Evolutionary conservation across 2,329 filamentous ascomycete species (phyloP).

Genomic region (Neopestalotiopsis rosae): DNA sequence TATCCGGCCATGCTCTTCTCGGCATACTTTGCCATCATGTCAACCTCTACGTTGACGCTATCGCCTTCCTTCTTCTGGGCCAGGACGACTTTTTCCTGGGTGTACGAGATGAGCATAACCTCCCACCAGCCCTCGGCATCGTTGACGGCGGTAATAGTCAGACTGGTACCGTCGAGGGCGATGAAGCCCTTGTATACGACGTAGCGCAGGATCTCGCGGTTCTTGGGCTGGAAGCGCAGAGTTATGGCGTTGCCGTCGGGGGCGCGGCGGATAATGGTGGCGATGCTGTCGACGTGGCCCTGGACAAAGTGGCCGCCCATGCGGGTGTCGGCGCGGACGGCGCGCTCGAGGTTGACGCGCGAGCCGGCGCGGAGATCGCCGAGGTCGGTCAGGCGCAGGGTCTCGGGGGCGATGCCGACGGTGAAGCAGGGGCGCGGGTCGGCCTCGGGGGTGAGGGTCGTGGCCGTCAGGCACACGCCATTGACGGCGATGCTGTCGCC

Average conservation of each 20-base stretch:
- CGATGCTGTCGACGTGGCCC: constrained; percentile 93
- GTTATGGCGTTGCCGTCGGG: constrained; percentile 91
- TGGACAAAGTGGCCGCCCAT: constrained; percentile 99
- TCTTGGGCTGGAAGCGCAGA: constrained; percentile 78
- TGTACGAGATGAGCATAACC: constrained; percentile 97
- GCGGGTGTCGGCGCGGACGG: constrained; percentile 86
- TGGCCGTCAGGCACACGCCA: constrained; percentile 91
- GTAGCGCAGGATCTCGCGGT: constrained; percentile 76
- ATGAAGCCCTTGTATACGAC: constrained; percentile 97
- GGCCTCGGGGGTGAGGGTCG: constrained; percentile 44
- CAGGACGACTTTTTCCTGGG: constrained; percentile 88
- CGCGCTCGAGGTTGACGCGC: constrained; percentile 90
- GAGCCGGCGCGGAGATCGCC: constrained; percentile 70
- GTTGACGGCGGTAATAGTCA: constrained; percentile 88
- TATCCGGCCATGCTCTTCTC: constrained; percentile 89
- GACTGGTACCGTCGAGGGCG: constrained; percentile 89
- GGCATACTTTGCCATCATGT: constrained; percentile 84
- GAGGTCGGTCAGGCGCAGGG: constrained; percentile 94
- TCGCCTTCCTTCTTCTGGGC: constrained; percentile 80
- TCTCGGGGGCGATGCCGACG: constrained; percentile 94
- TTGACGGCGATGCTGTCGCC: constrained; percentile 97
- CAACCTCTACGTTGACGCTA: constrained; percentile 89
- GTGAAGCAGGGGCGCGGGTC: constrained; percentile 66
- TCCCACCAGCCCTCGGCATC: constrained; percentile 86
- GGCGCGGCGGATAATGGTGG: constrained; percentile 72